Evolutionary conservation across 2,329 filamentous ascomycete genomes (phyloP), one percentile per base, ranked within the genome.

Genomic region (Fusarium sambucinum): DNA sequence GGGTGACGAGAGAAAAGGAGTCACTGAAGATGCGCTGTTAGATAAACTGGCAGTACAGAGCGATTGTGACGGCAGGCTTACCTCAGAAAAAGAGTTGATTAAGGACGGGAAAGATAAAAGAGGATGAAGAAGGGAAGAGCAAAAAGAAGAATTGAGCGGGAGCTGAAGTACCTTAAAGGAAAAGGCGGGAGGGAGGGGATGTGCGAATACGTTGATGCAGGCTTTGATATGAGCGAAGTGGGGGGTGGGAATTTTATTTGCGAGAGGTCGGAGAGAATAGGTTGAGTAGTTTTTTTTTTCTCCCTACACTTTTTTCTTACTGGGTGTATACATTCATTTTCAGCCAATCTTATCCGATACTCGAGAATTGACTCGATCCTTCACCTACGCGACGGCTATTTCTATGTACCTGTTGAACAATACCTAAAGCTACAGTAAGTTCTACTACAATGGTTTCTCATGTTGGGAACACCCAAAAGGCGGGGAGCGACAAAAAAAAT

Each of bases 131-230:
- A 47, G 51, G 42, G 57, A 53, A 53, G 37, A 59, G 56, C 60
- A 60, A 70, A 73, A 72, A 67, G 69, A 74, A 69, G 69, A 74
- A 68, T 74, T 66, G 73, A 73, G 72, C 69, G 67, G 70, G 72
- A 76, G 70, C 73, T 72, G 13, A 51, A 73, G 72, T 65, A 55
- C 60, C 60, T 64, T 65, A 47, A 63, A 66, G 71, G 59, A 73
- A 71, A 68, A 75, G 66, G 71, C 70, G 72, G 69, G 54, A 70
- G 68, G 69, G 66, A 69, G 72, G 73, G 72, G 66, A 68, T 65
- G 73, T 75, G 64, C 70, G 74, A 75, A 76, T 77, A 74, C 69
- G 72, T 69, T 59, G 62, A 58, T 56, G 66, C 62, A 66, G 61
- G 69, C 64, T 68, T 69, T 70, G 60, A 62, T 59, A 55, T 61